Evolutionary conservation across 2,329 filamentous ascomycete genomes (phyloP).

Genomic region (Talaromyces sp.): DNA sequence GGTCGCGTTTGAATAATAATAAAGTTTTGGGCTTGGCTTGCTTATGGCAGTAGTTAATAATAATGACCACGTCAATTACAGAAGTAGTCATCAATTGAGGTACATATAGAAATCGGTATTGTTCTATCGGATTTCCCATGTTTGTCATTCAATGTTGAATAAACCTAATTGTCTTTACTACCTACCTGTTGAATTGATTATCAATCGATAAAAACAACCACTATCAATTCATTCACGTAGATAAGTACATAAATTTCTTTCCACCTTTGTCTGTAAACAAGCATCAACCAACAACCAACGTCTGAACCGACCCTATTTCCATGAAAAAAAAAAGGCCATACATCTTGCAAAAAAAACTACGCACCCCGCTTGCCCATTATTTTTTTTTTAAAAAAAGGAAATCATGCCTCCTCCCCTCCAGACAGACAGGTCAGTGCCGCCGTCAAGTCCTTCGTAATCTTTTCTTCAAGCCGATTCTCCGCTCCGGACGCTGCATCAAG

Average conservation of each 20-base stretch:
- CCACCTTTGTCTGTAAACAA: background rate
- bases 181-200: too few species aligned
- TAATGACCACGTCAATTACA: too few species aligned
- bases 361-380: background rate
- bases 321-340: background rate
- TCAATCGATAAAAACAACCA: background rate
- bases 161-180: too few species aligned
- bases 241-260: background rate
- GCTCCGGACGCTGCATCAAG: slow-evolving; percentile 38
- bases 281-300: background rate
- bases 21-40: background rate
- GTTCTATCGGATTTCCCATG: too few species aligned
- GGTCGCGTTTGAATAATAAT: background rate
- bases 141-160: too few species aligned
- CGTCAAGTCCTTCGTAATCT: slow-evolving; percentile 66
- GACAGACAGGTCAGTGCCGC: slow-evolving; percentile 44
- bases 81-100: too few species aligned
- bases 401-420: slow-evolving; percentile 26
- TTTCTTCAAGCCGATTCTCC: slow-evolving; percentile 69
- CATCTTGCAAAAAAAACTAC: background rate
- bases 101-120: too few species aligned
- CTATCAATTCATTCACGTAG: background rate
- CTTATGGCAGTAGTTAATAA: too few species aligned
- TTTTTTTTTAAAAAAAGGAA: background rate
- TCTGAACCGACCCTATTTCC: background rate